Evolutionary conservation across 805 yeast genomes (phyloP).

Genomic region (Dipodascus albidus): DNA sequence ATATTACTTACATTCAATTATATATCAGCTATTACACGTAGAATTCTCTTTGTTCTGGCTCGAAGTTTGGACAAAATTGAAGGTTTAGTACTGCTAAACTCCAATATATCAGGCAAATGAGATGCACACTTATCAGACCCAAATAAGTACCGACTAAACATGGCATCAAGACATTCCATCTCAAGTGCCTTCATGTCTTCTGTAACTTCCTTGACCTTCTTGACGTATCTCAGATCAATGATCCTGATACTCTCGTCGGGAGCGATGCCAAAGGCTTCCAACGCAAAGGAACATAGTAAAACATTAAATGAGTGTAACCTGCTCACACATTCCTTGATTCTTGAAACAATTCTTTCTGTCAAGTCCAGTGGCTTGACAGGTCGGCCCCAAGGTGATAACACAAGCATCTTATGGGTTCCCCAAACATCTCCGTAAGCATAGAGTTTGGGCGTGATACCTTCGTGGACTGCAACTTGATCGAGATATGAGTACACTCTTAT

Average conservation of each 20-base stretch:
- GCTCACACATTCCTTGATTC: not conserved
- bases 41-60: not conserved
- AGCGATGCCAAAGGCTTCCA: not conserved
- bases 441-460: not conserved
- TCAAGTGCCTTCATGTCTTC: not conserved
- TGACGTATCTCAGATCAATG: not conserved
- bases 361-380: not conserved
- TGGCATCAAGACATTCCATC: not conserved
- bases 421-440: not conserved
- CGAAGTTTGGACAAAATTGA: not conserved
- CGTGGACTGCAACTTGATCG: not conserved
- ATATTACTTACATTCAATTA: too few species aligned
- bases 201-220: not conserved
- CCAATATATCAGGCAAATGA: not conserved
- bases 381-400: not conserved
- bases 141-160: not conserved
- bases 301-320: not conserved
- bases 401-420: conserved; percentile 1
- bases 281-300: not conserved
- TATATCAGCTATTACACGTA: not conserved
- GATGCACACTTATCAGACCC: not conserved
- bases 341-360: not conserved
- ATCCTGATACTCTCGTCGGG: not conserved
- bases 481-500: not conserved
- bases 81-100: not conserved